A percentile compares a stretch with the other conserved stretches of the same genome.
These are phyloP conservation scores for Pseudocercospora ulei DNA, from an alignment of 2,329 filamentous ascomycete species.

Conservation along the genomic window DNA sequence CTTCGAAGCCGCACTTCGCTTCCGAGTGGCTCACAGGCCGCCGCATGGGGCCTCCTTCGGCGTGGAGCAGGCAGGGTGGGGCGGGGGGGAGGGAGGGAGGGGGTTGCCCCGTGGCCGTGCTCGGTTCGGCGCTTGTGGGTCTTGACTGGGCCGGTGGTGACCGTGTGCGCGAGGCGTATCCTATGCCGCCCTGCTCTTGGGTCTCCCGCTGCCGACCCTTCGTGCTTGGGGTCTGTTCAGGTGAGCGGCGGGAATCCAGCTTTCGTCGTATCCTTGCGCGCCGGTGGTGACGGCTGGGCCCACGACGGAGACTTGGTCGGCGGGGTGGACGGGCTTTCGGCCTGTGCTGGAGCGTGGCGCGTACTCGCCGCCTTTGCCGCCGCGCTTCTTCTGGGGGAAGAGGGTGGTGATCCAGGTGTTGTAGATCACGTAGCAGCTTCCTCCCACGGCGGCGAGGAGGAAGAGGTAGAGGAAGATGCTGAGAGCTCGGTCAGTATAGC, in stretches of 20 bases:
- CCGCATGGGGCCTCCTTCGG: too few species aligned
- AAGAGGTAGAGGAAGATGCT: constrained; percentile 98
- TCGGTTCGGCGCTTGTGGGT: too few species aligned
- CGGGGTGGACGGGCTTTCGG: constrained; percentile 57
- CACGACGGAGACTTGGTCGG: constrained; percentile 51
- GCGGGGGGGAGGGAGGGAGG: too few species aligned
- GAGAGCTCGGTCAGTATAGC: constrained; percentile 6
- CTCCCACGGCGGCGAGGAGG: constrained; percentile 66
- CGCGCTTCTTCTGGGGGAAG: constrained; percentile 69
- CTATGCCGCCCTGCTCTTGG: constrained; percentile 36
- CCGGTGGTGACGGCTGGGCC: constrained; percentile 59
- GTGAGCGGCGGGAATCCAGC: constrained; percentile 86
- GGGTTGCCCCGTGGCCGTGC: too few species aligned
- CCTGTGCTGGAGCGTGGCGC: constrained; percentile 52
- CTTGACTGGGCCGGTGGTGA: too few species aligned
- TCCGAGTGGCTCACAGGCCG: too few species aligned
- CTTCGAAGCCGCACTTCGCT: too few species aligned
- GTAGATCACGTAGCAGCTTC: constrained; percentile 91
- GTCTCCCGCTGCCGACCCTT: constrained; percentile 47
- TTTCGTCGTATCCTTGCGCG: constrained; percentile 72
- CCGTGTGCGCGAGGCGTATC: constrained; percentile 4
- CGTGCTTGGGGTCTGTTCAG: constrained; percentile 70
- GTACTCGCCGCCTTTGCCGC: constrained; percentile 56
- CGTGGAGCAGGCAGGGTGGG: too few species aligned
- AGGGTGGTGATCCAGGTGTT: constrained; percentile 94